Percentiles rank a stretch among this genome's conserved stretches.
phyloP scores from a whole-genome alignment of 768 basidiomycete genomes.

The Cyclocybe aegerita region DNA sequence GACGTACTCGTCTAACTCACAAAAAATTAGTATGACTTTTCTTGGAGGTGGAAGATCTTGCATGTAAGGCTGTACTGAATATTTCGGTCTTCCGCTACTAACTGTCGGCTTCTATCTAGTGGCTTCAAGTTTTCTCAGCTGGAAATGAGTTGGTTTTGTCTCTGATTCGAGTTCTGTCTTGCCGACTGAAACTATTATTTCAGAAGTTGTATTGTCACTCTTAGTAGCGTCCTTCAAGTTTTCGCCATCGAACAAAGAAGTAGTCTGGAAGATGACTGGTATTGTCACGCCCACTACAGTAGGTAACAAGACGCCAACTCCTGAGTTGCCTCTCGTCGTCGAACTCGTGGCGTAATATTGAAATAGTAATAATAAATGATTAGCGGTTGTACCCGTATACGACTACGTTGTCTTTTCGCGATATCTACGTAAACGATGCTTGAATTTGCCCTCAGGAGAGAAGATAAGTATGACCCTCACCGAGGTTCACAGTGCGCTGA shows the following conservation, averaged over 20 bases:
- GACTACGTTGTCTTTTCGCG: neutral
- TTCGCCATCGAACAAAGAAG: conserved; percentile 15
- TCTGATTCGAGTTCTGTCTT: neutral
- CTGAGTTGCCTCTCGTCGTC: conserved; percentile 18
- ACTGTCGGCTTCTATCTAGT: conserved; percentile 1
- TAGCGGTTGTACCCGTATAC: no score
- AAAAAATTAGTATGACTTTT: conserved; percentile 38
- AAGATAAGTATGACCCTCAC: no score
- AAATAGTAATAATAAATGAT: no score
- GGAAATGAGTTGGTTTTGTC: conserved; percentile 25
- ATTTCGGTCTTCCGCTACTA: neutral
- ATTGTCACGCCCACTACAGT: conserved; percentile 14
- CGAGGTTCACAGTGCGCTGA: no score
- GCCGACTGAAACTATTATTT: neutral
- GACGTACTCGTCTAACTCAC: neutral
- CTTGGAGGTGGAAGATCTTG: conserved; percentile 40
- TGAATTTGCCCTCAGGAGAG: no score
- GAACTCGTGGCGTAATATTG: conserved; percentile 1
- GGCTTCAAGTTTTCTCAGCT: conserved; percentile 19
- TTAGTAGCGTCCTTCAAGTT: conserved; percentile 22
- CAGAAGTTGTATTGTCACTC: conserved; percentile 20
- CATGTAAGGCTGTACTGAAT: conserved; percentile 30
- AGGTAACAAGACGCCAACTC: neutral
- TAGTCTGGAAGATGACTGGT: conserved; percentile 21
- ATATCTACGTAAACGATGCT: no score